Evolutionary conservation across 306 rosid species (phyloP).

Genomic region (Trifolium dubium): DNA sequence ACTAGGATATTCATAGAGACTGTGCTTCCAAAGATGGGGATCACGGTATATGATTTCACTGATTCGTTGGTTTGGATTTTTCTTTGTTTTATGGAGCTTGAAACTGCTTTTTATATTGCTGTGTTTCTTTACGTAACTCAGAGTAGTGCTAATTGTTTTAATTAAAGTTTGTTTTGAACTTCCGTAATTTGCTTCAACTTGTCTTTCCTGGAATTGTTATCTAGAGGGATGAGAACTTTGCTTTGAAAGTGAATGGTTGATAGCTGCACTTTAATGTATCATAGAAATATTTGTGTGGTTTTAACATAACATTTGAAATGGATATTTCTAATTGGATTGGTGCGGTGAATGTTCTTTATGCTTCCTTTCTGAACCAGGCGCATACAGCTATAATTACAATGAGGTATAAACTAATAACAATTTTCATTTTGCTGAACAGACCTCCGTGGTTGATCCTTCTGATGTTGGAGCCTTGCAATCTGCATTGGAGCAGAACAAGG

Average conservation of each 20-base stretch:
- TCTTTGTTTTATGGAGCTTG: not conserved
- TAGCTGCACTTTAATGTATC: not conserved
- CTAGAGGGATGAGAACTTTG: not conserved
- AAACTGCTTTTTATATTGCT: not conserved
- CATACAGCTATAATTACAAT: conserved; percentile 19
- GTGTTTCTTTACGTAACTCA: conserved; percentile 5
- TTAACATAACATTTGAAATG: conserved; percentile 12
- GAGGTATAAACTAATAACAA: conserved; percentile 2
- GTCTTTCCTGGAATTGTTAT: not conserved
- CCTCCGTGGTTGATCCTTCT: conserved; percentile 87
- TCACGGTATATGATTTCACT: conserved; percentile 58
- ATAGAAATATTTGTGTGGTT: not conserved
- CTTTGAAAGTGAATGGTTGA: conserved; percentile 6
- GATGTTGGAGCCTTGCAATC: conserved; percentile 71
- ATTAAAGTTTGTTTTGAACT: conserved; percentile 5
- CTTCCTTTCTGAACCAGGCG: not conserved
- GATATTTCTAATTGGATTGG: conserved; percentile 1
- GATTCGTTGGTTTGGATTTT: not conserved
- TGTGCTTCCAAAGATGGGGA: conserved; percentile 91
- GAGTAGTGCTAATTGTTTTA: conserved; percentile 8
- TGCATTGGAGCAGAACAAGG: conserved; percentile 77
- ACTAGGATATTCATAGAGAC: conserved; percentile 89
- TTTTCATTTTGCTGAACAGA: conserved; percentile 53
- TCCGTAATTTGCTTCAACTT: not conserved
- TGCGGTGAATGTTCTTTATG: conserved; percentile 7